Conservation (phyloP, 2,329 filamentous ascomycete species). For the Aspergillus latus region DNA sequence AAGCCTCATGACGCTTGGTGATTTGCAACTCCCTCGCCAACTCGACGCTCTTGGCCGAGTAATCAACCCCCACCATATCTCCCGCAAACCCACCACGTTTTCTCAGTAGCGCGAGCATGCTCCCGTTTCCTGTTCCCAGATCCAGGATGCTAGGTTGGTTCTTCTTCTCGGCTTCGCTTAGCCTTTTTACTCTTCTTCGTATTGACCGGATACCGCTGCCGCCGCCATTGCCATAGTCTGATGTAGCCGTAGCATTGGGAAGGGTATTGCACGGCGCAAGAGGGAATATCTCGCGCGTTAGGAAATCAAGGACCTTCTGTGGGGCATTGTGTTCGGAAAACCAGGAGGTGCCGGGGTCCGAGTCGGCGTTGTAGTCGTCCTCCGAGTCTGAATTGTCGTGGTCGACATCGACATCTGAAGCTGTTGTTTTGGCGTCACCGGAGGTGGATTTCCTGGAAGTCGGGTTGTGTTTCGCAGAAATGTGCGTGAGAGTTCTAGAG, state of each 20-base stretch:
- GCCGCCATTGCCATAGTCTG: not conserved
- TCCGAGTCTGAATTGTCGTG: constrained; percentile 73
- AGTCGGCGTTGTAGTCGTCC: constrained; percentile 65
- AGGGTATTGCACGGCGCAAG: constrained; percentile 41
- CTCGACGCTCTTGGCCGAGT: constrained; percentile 71
- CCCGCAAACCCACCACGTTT: constrained; percentile 65
- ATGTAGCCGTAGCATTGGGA: not conserved
- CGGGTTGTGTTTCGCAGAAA: constrained; percentile 31
- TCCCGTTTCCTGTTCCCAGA: constrained; percentile 91
- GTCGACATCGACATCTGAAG: constrained; percentile 56
- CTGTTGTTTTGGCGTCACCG: constrained; percentile 54
- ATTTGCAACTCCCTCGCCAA: constrained; percentile 67
- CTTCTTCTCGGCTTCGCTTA: constrained; percentile 8
- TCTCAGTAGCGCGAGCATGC: constrained; percentile 78
- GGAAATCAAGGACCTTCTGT: constrained; percentile 70
- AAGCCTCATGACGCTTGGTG: constrained; percentile 35
- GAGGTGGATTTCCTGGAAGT: constrained; percentile 5
- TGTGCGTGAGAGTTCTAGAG: constrained; percentile 42
- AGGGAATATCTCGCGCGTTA: constrained; percentile 54
- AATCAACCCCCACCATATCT: constrained; percentile 82
- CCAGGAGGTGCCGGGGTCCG: constrained; percentile 85
- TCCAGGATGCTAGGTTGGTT: constrained; percentile 63
- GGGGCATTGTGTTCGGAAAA: constrained; percentile 93
- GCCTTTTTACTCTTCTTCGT: not conserved
- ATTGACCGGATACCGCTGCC: not conserved